phyloP scores from a whole-genome alignment of 441 rosid species.

The Biscutella auriculata region DNA sequence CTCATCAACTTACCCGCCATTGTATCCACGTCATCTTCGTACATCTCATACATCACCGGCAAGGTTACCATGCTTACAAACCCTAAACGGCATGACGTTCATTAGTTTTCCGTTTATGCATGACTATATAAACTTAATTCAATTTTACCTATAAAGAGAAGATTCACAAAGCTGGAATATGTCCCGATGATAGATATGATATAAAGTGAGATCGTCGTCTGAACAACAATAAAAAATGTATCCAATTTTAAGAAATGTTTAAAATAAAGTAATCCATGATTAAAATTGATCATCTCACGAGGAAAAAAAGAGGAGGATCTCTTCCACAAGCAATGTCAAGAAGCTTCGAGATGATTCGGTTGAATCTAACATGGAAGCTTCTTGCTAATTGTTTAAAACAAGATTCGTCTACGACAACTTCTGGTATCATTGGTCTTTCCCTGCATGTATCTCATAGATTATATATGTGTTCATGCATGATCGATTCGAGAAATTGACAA shows the following conservation, averaged over 20 bases:
- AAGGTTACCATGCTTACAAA: slow-evolving; percentile 41
- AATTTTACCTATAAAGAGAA: slow-evolving; percentile 63
- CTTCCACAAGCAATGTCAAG: slow-evolving; percentile 51
- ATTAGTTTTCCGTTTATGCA: neutral
- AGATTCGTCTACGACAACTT: slow-evolving; percentile 25
- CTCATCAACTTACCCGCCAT: slow-evolving; percentile 24
- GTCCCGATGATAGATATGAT: slow-evolving; percentile 57
- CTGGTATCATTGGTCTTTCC: slow-evolving; percentile 51
- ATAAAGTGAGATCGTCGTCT: slow-evolving; percentile 45
- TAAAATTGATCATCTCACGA: slow-evolving; percentile 27
- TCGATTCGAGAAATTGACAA: neutral
- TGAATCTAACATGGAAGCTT: slow-evolving; percentile 31
- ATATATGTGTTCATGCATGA: neutral
- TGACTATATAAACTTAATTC: no score
- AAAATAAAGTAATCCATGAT: neutral
- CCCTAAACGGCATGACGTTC: slow-evolving; percentile 24
- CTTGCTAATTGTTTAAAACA: slow-evolving; percentile 34
- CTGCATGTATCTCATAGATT: no score
- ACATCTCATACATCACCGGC: slow-evolving; percentile 52
- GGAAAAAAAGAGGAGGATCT: slow-evolving; percentile 41
- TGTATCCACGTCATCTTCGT: slow-evolving; percentile 54
- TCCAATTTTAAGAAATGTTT: neutral
- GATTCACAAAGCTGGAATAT: slow-evolving; percentile 57
- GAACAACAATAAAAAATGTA: slow-evolving; percentile 18
- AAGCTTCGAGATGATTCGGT: slow-evolving; percentile 27